Evolutionary conservation across 345 rosid species (phyloP).

Genomic region (Sonneratia alba): DNA sequence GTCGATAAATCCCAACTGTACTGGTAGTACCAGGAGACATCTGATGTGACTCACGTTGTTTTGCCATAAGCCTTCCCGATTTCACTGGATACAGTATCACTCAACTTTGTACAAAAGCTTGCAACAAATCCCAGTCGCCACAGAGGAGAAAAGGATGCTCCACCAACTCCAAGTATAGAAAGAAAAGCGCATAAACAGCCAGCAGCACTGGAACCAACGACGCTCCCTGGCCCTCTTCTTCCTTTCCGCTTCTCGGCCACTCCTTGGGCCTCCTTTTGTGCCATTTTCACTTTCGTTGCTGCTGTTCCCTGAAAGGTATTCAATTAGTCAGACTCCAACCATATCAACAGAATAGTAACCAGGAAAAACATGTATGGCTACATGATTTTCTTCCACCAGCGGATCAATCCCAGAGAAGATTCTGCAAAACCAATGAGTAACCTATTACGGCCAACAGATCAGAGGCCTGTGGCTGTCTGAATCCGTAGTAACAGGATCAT

Average conservation of each 20-base stretch:
- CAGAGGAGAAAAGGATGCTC: slow-evolving; percentile 41
- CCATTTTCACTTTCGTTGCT: slow-evolving; percentile 88
- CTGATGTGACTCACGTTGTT: slow-evolving; percentile 58
- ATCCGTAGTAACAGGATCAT: not conserved
- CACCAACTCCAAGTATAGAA: slow-evolving; percentile 58
- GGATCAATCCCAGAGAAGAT: not conserved
- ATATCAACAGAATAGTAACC: not conserved
- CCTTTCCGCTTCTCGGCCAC: slow-evolving; percentile 95
- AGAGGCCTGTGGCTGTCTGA: not conserved
- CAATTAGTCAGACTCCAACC: not conserved
- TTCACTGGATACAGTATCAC: slow-evolving; percentile 90
- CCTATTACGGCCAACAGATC: not conserved
- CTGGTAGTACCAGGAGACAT: too few relatives aligned
- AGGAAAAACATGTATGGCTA: not conserved
- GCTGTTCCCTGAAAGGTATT: slow-evolving; percentile 60
- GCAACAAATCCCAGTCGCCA: slow-evolving; percentile 86
- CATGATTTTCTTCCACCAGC: not conserved
- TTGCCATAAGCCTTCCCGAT: slow-evolving; percentile 96
- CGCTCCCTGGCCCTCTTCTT: slow-evolving; percentile 92
- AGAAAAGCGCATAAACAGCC: slow-evolving; percentile 85
- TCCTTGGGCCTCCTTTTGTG: slow-evolving; percentile 91
- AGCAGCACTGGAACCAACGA: slow-evolving; percentile 96
- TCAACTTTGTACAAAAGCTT: slow-evolving; percentile 93
- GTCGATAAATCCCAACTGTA: too few relatives aligned
- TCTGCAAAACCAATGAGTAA: not conserved